Percentiles rank a stretch among this genome's conserved stretches.
These are phyloP conservation scores for Dalechampia spathulata DNA, from an alignment of 441 rosid genomes.

Conservation along the genomic window DNA sequence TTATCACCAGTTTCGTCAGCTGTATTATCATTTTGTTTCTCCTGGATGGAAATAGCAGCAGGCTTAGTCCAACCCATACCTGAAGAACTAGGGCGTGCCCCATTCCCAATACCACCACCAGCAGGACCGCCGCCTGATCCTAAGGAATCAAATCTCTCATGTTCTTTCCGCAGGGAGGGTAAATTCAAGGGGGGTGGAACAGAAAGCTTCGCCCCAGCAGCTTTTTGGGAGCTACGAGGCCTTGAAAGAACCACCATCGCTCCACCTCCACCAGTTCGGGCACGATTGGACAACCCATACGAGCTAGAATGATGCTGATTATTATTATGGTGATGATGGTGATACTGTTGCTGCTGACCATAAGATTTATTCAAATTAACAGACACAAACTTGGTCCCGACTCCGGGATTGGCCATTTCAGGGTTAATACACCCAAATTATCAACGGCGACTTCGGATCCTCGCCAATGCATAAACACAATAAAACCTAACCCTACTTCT, in stretches of 20 bases:
- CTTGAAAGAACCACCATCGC: conserved; percentile 86
- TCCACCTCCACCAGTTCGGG: conserved; percentile 44
- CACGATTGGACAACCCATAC: conserved; percentile 32
- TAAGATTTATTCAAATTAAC: conserved; percentile 89
- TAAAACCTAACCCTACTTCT: conserved; percentile 28
- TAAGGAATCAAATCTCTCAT: conserved; percentile 67
- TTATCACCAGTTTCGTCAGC: conserved; percentile 1
- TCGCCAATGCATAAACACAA: conserved; percentile 41
- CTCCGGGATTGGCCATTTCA: conserved; percentile 91
- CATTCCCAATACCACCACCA: conserved; percentile 70
- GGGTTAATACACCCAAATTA: conserved; percentile 27
- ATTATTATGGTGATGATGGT: conserved; percentile 25
- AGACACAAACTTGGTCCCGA: conserved; percentile 67
- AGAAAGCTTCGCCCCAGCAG: conserved; percentile 79
- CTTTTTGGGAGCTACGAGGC: conserved; percentile 87
- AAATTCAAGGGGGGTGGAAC: conserved; percentile 99
- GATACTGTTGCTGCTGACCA: conserved; percentile 56
- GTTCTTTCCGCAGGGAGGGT: conserved; percentile 87
- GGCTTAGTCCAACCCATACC: conserved; percentile 93
- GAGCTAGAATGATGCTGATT: conserved; percentile 34
- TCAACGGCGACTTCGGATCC: conserved; percentile 44
- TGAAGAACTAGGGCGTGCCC: conserved; percentile 67
- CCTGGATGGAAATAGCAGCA: conserved; percentile 43
- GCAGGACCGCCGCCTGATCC: conserved; percentile 53
- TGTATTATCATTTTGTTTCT: conserved; percentile 40